phyloP scores from a whole-genome alignment of 2,329 filamentous ascomycete genomes.

The Alternaria ventricosa region DNA sequence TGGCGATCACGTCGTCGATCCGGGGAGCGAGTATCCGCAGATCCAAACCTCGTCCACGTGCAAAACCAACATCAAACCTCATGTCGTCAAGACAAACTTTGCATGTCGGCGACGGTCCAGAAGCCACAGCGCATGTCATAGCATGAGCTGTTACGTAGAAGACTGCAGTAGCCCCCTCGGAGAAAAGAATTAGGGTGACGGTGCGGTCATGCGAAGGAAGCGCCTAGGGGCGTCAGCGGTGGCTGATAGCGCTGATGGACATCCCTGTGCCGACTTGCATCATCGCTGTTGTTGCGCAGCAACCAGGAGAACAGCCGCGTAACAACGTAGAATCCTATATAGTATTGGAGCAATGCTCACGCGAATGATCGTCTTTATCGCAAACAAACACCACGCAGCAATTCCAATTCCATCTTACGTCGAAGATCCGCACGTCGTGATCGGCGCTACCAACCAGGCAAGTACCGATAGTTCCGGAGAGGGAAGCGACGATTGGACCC shows the following conservation, averaged over 20 bases:
- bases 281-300: slow-evolving; percentile 20
- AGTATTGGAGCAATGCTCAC: background rate
- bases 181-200: slow-evolving; percentile 5
- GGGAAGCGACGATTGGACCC: slow-evolving; percentile 13
- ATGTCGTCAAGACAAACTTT: slow-evolving; percentile 2
- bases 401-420: background rate
- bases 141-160: slow-evolving; percentile 10
- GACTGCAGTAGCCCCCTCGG: slow-evolving; percentile 8
- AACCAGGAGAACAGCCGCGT: slow-evolving; percentile 19
- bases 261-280: slow-evolving; percentile 20
- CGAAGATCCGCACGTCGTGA: slow-evolving; percentile 3
- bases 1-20: slow-evolving; percentile 26
- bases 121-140: slow-evolving; percentile 12
- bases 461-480: slow-evolving; percentile 17
- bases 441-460: slow-evolving; percentile 9
- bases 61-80: background rate
- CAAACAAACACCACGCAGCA: background rate
- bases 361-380: background rate
- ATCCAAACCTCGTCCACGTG: background rate
- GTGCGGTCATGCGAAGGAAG: slow-evolving; percentile 10
- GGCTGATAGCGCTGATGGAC: slow-evolving; percentile 2
- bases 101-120: background rate
- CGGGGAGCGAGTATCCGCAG: slow-evolving; percentile 1
- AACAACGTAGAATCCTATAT: slow-evolving; percentile 13
- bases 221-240: slow-evolving; percentile 5